Percentiles rank a stretch among this genome's conserved stretches.
phyloP scores from a whole-genome alignment of 2,329 filamentous ascomycete genomes.

The Thielaviopsis punctulata region DNA sequence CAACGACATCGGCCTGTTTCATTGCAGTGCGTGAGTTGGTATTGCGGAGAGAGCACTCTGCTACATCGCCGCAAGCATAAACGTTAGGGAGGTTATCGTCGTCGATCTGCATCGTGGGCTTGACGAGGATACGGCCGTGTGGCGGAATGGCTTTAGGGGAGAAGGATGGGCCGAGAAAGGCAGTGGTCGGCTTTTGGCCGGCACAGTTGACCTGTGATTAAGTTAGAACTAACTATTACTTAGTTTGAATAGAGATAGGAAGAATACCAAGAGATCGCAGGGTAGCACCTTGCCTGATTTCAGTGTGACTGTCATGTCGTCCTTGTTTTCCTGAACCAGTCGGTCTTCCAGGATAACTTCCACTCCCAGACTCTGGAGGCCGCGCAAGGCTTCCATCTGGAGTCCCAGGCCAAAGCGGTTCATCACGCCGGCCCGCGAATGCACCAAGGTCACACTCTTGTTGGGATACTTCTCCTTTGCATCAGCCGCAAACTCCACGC shows the following conservation, averaged over 20 bases:
- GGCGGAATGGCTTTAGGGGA: conserved; percentile 27
- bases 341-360: conserved; percentile 34
- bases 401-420: conserved; percentile 30
- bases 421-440: conserved; percentile 37
- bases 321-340: conserved; percentile 21
- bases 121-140: conserved; percentile 34
- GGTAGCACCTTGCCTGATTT: conserved; percentile 26
- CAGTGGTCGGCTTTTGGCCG: conserved; percentile 40
- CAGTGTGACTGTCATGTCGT: conserved; percentile 25
- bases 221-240: conserved; percentile 7
- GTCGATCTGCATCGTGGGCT: conserved; percentile 37
- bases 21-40: conserved; percentile 38
- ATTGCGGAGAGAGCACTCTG: conserved; percentile 28
- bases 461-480: conserved; percentile 37
- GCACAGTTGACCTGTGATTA: conserved; percentile 35
- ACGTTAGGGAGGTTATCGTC: conserved; percentile 32
- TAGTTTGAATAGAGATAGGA: background rate
- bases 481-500: conserved; percentile 43
- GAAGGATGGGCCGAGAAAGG: conserved; percentile 25
- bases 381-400: conserved; percentile 23
- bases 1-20: conserved; percentile 34
- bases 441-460: conserved; percentile 39
- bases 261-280: conserved; percentile 31
- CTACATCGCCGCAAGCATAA: conserved; percentile 48
- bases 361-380: conserved; percentile 29